A percentile compares a stretch with the other conserved stretches of the same genome.
Evolutionary conservation across 306 rosid species (phyloP).

Genomic region (Dalbergia cultrata): DNA sequence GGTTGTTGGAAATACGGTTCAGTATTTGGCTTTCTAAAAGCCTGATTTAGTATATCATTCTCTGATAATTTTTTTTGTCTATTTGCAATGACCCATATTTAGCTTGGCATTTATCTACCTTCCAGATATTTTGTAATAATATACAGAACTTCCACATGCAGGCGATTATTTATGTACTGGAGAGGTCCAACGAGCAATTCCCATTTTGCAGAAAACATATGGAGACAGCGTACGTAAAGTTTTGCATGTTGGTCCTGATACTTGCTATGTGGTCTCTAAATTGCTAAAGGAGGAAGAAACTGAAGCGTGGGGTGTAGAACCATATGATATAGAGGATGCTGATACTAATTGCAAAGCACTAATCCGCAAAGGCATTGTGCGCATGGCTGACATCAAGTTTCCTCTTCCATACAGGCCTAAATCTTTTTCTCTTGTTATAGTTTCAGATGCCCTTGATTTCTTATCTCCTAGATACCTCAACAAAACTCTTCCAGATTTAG

Average conservation of each 20-base stretch:
- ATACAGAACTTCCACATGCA: conserved; percentile 37
- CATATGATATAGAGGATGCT: conserved; percentile 71
- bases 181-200: conserved; percentile 61
- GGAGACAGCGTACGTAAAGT: conserved; percentile 64
- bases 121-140: neutral
- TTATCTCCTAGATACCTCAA: conserved; percentile 71
- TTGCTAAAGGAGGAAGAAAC: conserved; percentile 67
- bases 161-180: conserved; percentile 65
- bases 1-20: conserved; percentile 4
- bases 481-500: conserved; percentile 71
- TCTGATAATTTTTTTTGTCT: neutral
- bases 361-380: conserved; percentile 63
- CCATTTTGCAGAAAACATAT: conserved; percentile 59
- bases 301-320: conserved; percentile 82
- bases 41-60: neutral
- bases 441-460: conserved; percentile 72
- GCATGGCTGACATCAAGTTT: conserved; percentile 70
- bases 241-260: conserved; percentile 67
- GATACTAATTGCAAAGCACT: conserved; percentile 62
- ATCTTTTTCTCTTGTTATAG: conserved; percentile 66
- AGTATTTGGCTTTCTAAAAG: conserved; percentile 5
- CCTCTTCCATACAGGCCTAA: conserved; percentile 71
- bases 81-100: conserved; percentile 11
- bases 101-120: conserved; percentile 14
- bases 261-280: conserved; percentile 60